A percentile compares a stretch with the other conserved stretches of the same genome.
phyloP scores from a whole-genome alignment of 2,329 filamentous ascomycete species.

The Sporothrix curviconia region DNA sequence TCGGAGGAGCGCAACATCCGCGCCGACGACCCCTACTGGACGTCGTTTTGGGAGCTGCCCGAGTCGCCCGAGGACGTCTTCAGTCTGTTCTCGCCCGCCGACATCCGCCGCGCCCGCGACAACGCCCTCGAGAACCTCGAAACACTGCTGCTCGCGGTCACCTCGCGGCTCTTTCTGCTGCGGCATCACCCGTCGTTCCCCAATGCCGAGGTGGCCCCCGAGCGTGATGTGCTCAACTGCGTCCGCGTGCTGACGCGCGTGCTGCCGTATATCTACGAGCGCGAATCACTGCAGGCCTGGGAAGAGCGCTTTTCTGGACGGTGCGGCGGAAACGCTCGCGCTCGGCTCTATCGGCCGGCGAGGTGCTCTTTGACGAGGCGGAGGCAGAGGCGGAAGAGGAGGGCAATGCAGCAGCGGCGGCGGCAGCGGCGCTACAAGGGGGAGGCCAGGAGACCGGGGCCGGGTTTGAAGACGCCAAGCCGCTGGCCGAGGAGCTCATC shows the following conservation, averaged over 20 bases:
- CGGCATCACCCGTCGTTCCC: slow-evolving; percentile 89
- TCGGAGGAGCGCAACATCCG: slow-evolving; percentile 87
- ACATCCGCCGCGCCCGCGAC: slow-evolving; percentile 84
- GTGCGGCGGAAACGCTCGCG: slow-evolving; percentile 65
- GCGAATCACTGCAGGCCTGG: slow-evolving; percentile 74
- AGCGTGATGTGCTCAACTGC: slow-evolving; percentile 89
- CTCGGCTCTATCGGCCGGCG: slow-evolving; percentile 57
- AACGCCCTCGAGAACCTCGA: slow-evolving; percentile 80
- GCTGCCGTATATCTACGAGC: slow-evolving; percentile 87
- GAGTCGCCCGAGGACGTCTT: slow-evolving; percentile 95
- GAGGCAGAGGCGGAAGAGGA: slow-evolving; percentile 16
- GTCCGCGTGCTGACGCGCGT: slow-evolving; percentile 84
- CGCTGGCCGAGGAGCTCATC: slow-evolving; percentile 85
- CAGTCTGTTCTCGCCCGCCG: slow-evolving; percentile 82
- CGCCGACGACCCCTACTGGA: slow-evolving; percentile 87
- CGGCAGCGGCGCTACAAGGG: too few species aligned
- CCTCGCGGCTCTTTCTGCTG: slow-evolving; percentile 73
- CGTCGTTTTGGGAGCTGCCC: slow-evolving; percentile 95
- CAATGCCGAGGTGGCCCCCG: slow-evolving; percentile 74
- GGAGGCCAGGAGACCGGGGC: too few species aligned
- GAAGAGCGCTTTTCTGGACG: slow-evolving; percentile 92
- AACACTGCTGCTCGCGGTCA: slow-evolving; percentile 76
- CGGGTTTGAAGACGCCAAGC: slow-evolving; percentile 70
- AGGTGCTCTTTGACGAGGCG: slow-evolving; percentile 79
- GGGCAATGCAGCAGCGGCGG: not conserved